Base-by-base conservation (phyloP, 106 monocot genomes). In the Cymbidium sinense region DNA sequence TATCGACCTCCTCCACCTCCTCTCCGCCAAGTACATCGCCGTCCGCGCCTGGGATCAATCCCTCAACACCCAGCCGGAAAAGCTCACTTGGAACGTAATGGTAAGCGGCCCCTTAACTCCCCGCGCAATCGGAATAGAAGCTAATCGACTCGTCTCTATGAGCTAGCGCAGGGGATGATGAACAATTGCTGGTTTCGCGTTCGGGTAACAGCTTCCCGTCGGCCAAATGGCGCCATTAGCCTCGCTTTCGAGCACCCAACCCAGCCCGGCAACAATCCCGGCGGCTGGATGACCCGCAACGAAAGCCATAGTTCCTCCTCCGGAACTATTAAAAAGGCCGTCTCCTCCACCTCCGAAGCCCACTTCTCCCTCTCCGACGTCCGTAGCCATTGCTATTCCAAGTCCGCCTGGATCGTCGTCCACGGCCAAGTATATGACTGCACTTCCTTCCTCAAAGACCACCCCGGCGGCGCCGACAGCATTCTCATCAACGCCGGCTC, bases 181-280 rank as follows among this genome's bases (percentile, higher is more conserved):
- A 99, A 99, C 88, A 94, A 99, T 79, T 99, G 98, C 79, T 99
- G 98, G 98, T 95, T 94, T 84, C 77, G 83, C 31, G 90, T 92
- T 39, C 88, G 87, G 81, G 64, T 92, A 19, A 87, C 82, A 33
- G 64, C 85, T 7, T 90, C 88, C 84, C 84, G 88, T 2, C 92
- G 88, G 0, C 78, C 79, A 76, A 75, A 70, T 27, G 98, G 98
- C 8, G 90, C 94, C 87, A 75, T 94, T 25, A 88, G 88, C 5
- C 78, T 99, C 0, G 79, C 87, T 23, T 99, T 99, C 79, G 90
- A 99, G 84, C 98, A 99, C 85, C 98, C 98, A 65, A 94, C 92
- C 1, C 92, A 88, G 41, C 94, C 98, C 0, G 98, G 88, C 18
- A 94, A 92, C 84, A 88, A 83, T 28, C 25, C 88, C 2, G 98